Evolutionary conservation across 352 stramenopile genomes (phyloP), one percentile per base, ranked within the genome.

Genomic region (Globisporangium cystogenes): DNA sequence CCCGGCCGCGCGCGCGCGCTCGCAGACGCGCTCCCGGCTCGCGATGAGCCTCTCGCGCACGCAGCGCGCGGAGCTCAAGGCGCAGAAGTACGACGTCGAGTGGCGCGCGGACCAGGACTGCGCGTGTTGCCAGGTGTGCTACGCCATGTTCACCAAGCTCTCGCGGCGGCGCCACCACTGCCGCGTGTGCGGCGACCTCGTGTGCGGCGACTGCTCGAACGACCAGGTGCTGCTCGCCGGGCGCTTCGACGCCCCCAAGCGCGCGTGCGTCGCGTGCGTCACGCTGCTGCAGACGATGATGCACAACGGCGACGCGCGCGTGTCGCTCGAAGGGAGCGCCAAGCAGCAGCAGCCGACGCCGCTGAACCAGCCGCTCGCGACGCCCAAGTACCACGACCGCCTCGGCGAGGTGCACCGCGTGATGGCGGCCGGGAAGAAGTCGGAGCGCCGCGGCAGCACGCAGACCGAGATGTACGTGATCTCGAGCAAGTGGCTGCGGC

Each of bases 81-180:
- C 68, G 29, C 59, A 63, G 46, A 90, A 90, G 60, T 90, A 90
- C 59, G 76, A 85, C 56, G 80, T 90, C 39, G 64, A 72, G 27
- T 90, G 80, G 80, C 74, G 69, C 47, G 55, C 68, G 18, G 80
- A 90, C 57, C 57, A 77, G 49, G 76, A 85, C 20, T 76, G 62
- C 31, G 29, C 55, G 41, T 82, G 79, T 53, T 90, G 80, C 54
- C 74, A 84, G 60, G 63, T 88, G 41, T 90, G 80, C 53, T 82
- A 76, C 60, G 62, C 72, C 43, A 74, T 79, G 57, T 90, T 90
- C 61, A 85, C 76, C 21, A 88, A 79, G 54, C 68, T 89, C 33
- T 79, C 78, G 39, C 74, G 76, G 2, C 80, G 83, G 1, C 82
- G 82, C 10, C 81, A 91, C 61, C 83, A 93, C 51, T 93, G 83